Evolutionary conservation across 768 basidiomycete species (phyloP).

Genomic region (Amanita exitialis): DNA sequence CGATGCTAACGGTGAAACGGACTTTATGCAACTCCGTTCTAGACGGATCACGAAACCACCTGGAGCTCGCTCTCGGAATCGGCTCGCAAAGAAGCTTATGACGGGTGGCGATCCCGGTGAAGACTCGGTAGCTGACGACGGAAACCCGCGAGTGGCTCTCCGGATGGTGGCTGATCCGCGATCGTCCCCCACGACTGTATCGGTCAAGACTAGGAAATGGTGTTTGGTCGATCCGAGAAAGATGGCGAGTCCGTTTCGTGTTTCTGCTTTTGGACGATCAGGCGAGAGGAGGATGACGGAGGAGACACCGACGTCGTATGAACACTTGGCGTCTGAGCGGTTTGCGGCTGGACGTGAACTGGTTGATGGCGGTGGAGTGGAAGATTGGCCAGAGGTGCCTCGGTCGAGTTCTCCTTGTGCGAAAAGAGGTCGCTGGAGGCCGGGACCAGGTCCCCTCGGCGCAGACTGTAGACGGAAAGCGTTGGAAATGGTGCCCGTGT

Average conservation of each 20-base stretch:
- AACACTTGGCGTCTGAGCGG: neutral
- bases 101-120: neutral
- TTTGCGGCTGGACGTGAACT: neutral
- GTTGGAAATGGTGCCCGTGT: neutral
- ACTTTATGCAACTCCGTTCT: neutral
- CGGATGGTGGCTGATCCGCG: neutral
- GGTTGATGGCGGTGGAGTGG: neutral
- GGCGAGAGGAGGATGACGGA: neutral
- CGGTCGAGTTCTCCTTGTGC: too few relatives aligned
- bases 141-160: neutral
- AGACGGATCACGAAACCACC: neutral
- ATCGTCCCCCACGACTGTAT: neutral
- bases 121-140: neutral
- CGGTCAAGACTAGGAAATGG: neutral
- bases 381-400: neutral
- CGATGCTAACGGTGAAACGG: neutral
- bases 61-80: neutral
- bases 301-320: slow-evolving; percentile 1
- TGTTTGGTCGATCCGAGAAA: slow-evolving; percentile 5
- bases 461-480: neutral
- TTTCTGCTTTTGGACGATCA: neutral
- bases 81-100: neutral
- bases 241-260: neutral
- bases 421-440: too few relatives aligned
- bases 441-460: too few relatives aligned